Evolutionary conservation across 192 early-diverging fungal species (phyloP).

Genomic region (Podila verticillata): DNA sequence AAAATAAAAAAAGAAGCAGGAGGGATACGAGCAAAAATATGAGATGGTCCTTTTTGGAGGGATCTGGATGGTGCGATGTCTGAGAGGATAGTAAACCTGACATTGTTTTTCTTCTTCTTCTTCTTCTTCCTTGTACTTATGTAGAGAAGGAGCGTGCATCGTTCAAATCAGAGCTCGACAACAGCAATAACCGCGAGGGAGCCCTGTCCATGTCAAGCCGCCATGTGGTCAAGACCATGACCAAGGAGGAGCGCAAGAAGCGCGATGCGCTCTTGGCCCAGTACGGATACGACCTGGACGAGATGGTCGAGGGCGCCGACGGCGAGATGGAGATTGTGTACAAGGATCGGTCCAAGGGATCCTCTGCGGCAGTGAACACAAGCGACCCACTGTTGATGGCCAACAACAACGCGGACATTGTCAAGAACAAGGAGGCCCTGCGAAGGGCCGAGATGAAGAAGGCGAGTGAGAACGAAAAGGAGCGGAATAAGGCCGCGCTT

Average conservation of each 20-base stretch:
- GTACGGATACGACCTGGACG: conserved; percentile 74
- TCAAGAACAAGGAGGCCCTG: conserved; percentile 67
- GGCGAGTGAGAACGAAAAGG: conserved; percentile 61
- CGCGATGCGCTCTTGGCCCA: conserved; percentile 61
- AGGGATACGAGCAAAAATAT: background rate
- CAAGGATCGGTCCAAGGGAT: conserved; percentile 48
- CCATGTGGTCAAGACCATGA: conserved; percentile 53
- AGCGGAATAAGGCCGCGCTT: conserved; percentile 58
- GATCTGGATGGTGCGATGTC: too few species aligned
- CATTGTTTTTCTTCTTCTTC: background rate
- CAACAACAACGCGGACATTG: conserved; percentile 67
- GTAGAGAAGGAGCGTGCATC: conserved; percentile 36
- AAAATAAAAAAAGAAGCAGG: background rate
- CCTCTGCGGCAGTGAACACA: background rate
- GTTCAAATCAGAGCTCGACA: conserved; percentile 16
- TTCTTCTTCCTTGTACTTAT: background rate
- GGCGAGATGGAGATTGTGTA: conserved; percentile 75
- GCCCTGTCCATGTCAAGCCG: conserved; percentile 32
- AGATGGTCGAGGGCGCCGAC: conserved; percentile 63
- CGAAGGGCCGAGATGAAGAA: conserved; percentile 60
- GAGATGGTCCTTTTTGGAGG: background rate
- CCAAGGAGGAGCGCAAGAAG: conserved; percentile 61
- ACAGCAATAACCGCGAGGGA: conserved; percentile 21
- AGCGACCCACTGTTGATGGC: conserved; percentile 51
- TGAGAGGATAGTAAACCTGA: background rate